Percentiles rank a stretch among this genome's conserved stretches.
Evolutionary conservation across 805 yeast species (phyloP).

Genomic region (Saccharomycopsis microspora): DNA sequence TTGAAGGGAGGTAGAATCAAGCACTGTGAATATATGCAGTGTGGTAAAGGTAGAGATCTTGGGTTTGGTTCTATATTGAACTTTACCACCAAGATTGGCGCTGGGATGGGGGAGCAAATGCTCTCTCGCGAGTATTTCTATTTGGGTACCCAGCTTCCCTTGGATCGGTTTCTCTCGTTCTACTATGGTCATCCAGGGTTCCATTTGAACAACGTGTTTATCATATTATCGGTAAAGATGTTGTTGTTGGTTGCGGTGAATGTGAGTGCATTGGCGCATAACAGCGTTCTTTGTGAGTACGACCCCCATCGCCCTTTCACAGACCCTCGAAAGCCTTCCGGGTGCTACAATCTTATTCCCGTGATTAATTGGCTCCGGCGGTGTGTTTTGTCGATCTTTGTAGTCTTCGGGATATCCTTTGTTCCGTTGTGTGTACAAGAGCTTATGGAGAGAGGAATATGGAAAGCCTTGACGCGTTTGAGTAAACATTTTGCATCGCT

Average conservation of each 20-base stretch:
- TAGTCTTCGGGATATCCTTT: constrained; percentile 64
- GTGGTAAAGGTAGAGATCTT: constrained; percentile 81
- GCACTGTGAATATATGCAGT: constrained; percentile 74
- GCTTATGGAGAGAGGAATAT: constrained; percentile 62
- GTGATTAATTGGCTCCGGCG: constrained; percentile 66
- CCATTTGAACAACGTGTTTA: constrained; percentile 69
- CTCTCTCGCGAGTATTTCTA: constrained; percentile 74
- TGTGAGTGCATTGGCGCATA: constrained; percentile 51
- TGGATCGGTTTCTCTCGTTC: constrained; percentile 69
- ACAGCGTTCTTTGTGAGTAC: constrained; percentile 50
- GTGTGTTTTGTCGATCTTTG: constrained; percentile 60
- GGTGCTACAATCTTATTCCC: constrained; percentile 64
- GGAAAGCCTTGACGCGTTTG: constrained; percentile 54
- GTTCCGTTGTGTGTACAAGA: constrained; percentile 72
- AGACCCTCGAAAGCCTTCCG: constrained; percentile 50
- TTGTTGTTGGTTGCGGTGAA: constrained; percentile 48
- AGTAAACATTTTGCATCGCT: constrained; percentile 57
- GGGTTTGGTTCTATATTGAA: constrained; percentile 77
- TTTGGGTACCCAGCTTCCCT: constrained; percentile 63
- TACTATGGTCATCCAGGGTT: constrained; percentile 84
- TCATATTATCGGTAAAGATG: constrained; percentile 56
- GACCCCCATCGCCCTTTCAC: constrained; percentile 47
- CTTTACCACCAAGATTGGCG: constrained; percentile 77
- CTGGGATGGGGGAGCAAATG: constrained; percentile 88
- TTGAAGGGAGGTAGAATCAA: constrained; percentile 75